Percentiles rank a stretch among this genome's conserved stretches.
phyloP scores from a whole-genome alignment of 2,329 filamentous ascomycete genomes.

The Penicillium nordicum region DNA sequence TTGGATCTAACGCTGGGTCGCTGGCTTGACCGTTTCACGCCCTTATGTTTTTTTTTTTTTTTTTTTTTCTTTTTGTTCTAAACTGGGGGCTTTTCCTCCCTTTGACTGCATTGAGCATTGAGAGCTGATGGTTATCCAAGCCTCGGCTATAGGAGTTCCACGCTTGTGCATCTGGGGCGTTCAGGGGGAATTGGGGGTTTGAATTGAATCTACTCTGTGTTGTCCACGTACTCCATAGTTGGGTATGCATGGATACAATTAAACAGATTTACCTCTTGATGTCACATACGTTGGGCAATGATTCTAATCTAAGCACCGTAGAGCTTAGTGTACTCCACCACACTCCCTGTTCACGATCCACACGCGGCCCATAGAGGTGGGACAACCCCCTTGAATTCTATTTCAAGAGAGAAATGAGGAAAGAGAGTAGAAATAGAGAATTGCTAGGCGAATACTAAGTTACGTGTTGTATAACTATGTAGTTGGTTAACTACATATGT shows the following conservation, averaged over 20 bases:
- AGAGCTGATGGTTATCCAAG: slow-evolving; percentile 6
- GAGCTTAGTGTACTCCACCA: slow-evolving; percentile 23
- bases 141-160: slow-evolving; percentile 20
- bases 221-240: not conserved
- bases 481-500: too few relatives aligned
- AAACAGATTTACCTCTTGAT: not conserved
- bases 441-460: too few relatives aligned
- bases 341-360: slow-evolving; percentile 22
- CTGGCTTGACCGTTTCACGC: slow-evolving; percentile 6
- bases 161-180: slow-evolving; percentile 8
- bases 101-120: slow-evolving; percentile 18
- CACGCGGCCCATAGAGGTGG: slow-evolving; percentile 23
- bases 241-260: not conserved
- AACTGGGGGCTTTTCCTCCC: slow-evolving; percentile 4
- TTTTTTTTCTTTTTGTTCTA: slow-evolving; percentile 7
- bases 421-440: not conserved
- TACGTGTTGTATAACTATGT: too few relatives aligned
- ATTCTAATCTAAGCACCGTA: slow-evolving; percentile 20
- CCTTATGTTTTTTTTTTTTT: slow-evolving; percentile 7
- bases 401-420: not conserved
- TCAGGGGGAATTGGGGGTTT: slow-evolving; percentile 6
- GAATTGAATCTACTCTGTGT: not conserved
- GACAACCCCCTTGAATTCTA: slow-evolving; percentile 15
- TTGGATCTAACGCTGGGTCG: too few relatives aligned
- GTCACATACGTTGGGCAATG: not conserved